These are phyloP conservation scores for Suillus subalutaceus DNA, from an alignment of 768 basidiomycete genomes.

Conservation along the genomic window DNA sequence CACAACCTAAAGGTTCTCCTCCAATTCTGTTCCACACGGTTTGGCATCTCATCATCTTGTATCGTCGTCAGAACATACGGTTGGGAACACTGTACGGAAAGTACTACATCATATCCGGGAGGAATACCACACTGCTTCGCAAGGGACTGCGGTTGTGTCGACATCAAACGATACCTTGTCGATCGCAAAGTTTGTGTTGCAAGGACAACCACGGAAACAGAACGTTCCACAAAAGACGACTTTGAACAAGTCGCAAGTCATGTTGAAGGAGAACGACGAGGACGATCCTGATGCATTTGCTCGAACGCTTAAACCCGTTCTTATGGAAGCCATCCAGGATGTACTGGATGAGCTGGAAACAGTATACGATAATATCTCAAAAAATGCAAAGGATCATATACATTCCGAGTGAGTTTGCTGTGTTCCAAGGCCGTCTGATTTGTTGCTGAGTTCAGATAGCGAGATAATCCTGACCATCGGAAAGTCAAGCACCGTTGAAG, in stretches of 20 bases:
- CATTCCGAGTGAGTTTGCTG: conserved; percentile 84
- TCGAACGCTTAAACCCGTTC: conserved; percentile 80
- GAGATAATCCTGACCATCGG: conserved; percentile 95
- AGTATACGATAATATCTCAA: conserved; percentile 92
- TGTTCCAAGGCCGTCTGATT: neutral
- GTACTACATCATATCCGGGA: conserved; percentile 93
- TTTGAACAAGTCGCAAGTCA: conserved; percentile 51
- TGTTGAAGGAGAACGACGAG: conserved; percentile 68
- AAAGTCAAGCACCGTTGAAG: conserved; percentile 91
- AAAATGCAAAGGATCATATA: conserved; percentile 93
- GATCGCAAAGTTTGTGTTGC: conserved; percentile 81
- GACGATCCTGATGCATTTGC: conserved; percentile 83
- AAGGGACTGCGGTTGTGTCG: conserved; percentile 42
- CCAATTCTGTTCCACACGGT: conserved; percentile 12
- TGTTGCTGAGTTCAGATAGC: conserved; percentile 41
- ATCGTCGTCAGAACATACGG: conserved; percentile 74
- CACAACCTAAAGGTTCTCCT: conserved; percentile 88
- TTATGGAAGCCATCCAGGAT: conserved; percentile 97
- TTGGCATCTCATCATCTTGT: conserved; percentile 12
- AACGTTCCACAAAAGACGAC: conserved; percentile 39
- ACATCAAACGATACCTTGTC: conserved; percentile 55
- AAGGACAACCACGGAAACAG: conserved; percentile 68
- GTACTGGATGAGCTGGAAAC: conserved; percentile 95
- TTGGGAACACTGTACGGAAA: conserved; percentile 93
- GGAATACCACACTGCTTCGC: conserved; percentile 85